Conservation (phyloP, 306 rosid species). For the Fragaria ananassa region DNA sequence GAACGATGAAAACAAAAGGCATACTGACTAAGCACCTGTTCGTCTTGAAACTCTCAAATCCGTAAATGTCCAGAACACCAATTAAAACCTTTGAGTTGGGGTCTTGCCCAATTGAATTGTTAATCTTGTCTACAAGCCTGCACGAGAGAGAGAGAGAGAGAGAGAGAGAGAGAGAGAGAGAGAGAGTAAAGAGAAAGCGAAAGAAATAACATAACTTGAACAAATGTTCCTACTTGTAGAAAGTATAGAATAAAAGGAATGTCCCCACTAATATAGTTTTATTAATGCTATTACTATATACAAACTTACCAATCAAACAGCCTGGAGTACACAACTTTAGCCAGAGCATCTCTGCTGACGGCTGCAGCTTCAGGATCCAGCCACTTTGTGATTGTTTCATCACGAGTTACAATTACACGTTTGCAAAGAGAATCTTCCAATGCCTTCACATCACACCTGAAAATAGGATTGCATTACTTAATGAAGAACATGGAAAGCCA, state of each 20-base stretch:
- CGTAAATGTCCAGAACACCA: constrained; percentile 98
- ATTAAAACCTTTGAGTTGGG: constrained; percentile 78
- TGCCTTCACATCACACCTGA: constrained; percentile 93
- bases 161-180: constrained; percentile 30
- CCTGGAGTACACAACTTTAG: constrained; percentile 87
- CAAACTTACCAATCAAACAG: constrained; percentile 89
- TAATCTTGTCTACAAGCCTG: constrained; percentile 97
- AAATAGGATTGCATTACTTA: constrained; percentile 21
- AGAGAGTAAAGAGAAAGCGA: neutral
- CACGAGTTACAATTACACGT: constrained; percentile 96
- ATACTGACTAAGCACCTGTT: constrained; percentile 77
- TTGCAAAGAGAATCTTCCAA: constrained; percentile 99
- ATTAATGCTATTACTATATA: constrained; percentile 15
- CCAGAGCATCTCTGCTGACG: constrained; percentile 92
- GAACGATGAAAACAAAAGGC: constrained; percentile 44
- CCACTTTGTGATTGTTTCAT: constrained; percentile 86
- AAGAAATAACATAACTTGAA: neutral
- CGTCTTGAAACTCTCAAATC: constrained; percentile 99
- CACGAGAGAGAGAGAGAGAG: constrained; percentile 31
- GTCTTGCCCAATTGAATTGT: constrained; percentile 93
- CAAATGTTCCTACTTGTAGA: constrained; percentile 20
- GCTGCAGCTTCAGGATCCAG: constrained; percentile 94
- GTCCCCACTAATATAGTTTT: constrained; percentile 16
- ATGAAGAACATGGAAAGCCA: constrained; percentile 28
- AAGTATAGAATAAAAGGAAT: constrained; percentile 18